phyloP scores from a whole-genome alignment of 1,139 yeast species.

The Nakaseomyces kungkrabaensis region DNA sequence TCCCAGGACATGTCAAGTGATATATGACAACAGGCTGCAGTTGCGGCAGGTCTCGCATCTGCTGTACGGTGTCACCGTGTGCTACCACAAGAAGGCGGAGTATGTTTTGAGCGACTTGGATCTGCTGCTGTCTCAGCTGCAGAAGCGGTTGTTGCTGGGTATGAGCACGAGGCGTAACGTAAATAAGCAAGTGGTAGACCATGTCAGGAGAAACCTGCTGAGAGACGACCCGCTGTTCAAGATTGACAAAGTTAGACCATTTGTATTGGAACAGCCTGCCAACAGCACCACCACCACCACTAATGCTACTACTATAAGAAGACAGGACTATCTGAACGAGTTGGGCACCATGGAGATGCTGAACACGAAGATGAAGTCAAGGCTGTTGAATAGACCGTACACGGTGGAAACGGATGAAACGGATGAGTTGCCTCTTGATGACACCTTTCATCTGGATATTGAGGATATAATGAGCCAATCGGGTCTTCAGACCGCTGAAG shows the following conservation, averaged over 20 bases:
- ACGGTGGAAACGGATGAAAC: background rate
- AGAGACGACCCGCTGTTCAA: conserved; percentile 3
- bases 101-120: conserved; percentile 23
- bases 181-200: no score
- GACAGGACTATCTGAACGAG: conserved; percentile 24
- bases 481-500: conserved; percentile 9
- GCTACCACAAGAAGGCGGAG: conserved; percentile 26
- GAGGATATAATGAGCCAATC: conserved; percentile 23
- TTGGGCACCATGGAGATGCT: conserved; percentile 11
- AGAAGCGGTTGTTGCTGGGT: conserved; percentile 10
- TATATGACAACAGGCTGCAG: conserved; percentile 18
- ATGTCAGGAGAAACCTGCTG: background rate
- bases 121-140: conserved; percentile 16
- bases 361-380: conserved; percentile 3
- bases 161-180: no score
- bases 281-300: background rate
- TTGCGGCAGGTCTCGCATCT: conserved; percentile 24
- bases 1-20: conserved; percentile 23
- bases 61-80: conserved; percentile 26
- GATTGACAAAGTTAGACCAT: conserved; percentile 10
- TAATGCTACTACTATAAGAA: conserved; percentile 15
- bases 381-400: conserved; percentile 5
- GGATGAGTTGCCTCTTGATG: conserved; percentile 19
- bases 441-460: conserved; percentile 23
- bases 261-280: conserved; percentile 6